phyloP scores from a whole-genome alignment of 169 alveolate genomes.

The Eimeria tenella region DNA sequence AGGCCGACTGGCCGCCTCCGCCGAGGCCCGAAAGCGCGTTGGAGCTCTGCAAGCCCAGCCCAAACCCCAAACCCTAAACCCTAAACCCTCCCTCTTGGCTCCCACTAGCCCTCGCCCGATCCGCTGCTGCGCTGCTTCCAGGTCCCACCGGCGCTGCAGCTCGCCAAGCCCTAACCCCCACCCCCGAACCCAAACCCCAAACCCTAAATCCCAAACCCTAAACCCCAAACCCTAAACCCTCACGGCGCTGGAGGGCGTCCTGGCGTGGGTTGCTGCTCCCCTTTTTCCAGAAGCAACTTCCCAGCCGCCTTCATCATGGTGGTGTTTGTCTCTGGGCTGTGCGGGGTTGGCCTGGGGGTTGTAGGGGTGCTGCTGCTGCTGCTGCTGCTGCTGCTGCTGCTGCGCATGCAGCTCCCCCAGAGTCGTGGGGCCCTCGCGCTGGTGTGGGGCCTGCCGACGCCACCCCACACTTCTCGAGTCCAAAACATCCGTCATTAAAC shows the following conservation, averaged over 20 bases:
- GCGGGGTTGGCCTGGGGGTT: neutral
- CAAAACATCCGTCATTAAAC: constrained; percentile 68
- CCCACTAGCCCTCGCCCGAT: too few species aligned
- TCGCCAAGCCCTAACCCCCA: neutral
- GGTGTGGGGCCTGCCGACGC: constrained; percentile 55
- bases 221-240: neutral
- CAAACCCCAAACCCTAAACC: neutral
- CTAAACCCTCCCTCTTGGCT: neutral
- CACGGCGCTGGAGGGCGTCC: neutral
- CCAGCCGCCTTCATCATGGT: constrained; percentile 65
- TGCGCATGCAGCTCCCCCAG: constrained; percentile 60
- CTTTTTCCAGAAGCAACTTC: constrained; percentile 49
- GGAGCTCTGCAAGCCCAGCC: neutral
- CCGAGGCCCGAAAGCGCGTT: neutral
- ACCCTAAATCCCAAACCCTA: neutral
- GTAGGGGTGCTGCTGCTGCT: constrained; percentile 6
- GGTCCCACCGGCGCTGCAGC: neutral
- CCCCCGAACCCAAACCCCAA: constrained; percentile 13
- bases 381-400: constrained; percentile 26
- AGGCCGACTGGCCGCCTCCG: constrained; percentile 12
- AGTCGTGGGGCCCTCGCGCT: constrained; percentile 64
- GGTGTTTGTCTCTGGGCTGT: neutral
- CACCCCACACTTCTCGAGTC: constrained; percentile 60
- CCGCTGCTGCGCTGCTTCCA: too few species aligned
- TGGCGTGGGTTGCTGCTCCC: constrained; percentile 13